These are phyloP conservation scores for Ophiostoma sp. DNA, from an alignment of 2,329 filamentous ascomycete genomes.

Conservation along the genomic window DNA sequence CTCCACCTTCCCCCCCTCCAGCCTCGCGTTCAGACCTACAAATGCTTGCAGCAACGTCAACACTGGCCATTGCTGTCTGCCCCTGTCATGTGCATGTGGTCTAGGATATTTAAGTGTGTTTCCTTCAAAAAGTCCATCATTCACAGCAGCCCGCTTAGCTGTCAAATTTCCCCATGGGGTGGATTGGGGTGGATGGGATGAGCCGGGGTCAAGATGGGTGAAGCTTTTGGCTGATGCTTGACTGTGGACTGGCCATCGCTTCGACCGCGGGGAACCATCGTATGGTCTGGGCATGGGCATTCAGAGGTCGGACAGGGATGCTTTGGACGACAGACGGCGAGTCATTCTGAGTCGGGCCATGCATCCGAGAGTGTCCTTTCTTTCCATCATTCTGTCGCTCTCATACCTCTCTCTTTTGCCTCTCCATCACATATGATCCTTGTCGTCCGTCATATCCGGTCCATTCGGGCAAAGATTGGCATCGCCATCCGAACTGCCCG, in stretches of 20 bases:
- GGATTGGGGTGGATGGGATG: background rate
- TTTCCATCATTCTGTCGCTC: background rate
- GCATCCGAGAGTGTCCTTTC: background rate
- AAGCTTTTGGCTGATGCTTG: background rate
- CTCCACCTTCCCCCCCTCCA: background rate
- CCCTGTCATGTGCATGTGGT: background rate
- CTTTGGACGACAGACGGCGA: background rate
- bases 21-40: background rate
- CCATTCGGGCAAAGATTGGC: background rate
- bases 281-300: background rate
- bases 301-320: background rate
- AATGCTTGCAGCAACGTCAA: background rate
- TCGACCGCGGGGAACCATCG: background rate
- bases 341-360: slow-evolving; percentile 2
- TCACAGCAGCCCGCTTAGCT: background rate
- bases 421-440: background rate
- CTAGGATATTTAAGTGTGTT: background rate
- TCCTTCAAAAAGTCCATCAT: background rate
- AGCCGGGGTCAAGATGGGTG: background rate
- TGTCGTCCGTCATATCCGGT: background rate
- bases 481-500: background rate
- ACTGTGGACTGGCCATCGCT: background rate
- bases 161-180: slow-evolving; percentile 9
- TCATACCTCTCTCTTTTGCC: background rate
- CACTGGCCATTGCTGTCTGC: background rate